Evolutionary conservation across 495 filamentous ascomycete species (phyloP).

Genomic region (Trichoderma virens): DNA sequence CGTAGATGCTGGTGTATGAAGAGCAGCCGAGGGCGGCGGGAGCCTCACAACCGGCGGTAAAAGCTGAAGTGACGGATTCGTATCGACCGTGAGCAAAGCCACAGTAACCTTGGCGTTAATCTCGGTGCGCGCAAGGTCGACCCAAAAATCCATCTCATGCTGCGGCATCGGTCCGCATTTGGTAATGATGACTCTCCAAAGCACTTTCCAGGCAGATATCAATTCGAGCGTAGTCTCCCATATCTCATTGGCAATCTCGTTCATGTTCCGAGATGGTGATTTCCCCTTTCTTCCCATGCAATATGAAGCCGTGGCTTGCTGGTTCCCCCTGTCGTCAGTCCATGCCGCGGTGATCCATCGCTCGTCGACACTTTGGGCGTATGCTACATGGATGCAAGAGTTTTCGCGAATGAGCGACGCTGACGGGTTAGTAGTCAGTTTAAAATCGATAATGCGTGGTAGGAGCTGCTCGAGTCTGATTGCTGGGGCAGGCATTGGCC

Average conservation of each 20-base stretch:
- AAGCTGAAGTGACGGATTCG: conserved; percentile 57
- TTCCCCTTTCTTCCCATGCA: conserved; percentile 61
- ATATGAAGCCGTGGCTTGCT: conserved; percentile 73
- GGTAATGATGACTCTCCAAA: conserved; percentile 75
- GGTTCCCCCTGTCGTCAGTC: conserved; percentile 74
- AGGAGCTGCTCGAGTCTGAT: conserved; percentile 66
- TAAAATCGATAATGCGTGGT: conserved; percentile 73
- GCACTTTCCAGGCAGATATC: conserved; percentile 58
- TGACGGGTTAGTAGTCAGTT: conserved; percentile 56
- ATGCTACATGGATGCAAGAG: conserved; percentile 77
- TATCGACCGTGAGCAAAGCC: conserved; percentile 57
- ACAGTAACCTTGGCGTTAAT: conserved; percentile 42
- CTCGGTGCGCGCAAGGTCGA: conserved; percentile 32
- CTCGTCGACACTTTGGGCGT: conserved; percentile 70
- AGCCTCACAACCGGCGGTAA: conserved; percentile 43
- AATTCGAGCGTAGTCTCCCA: conserved; percentile 79
- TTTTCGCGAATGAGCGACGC: conserved; percentile 76
- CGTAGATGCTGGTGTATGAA: conserved; percentile 51
- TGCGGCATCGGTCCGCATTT: conserved; percentile 63
- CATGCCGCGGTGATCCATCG: conserved; percentile 89
- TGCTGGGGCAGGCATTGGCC: conserved; percentile 54
- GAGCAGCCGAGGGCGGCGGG: conserved; percentile 28
- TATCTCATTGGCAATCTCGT: conserved; percentile 67
- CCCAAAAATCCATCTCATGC: conserved; percentile 64
- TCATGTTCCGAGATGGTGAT: conserved; percentile 44